A percentile compares a stretch with the other conserved stretches of the same genome.
These are phyloP conservation scores for Scolecobasidium constrictum DNA, from an alignment of 2,329 filamentous ascomycete species.

Conservation along the genomic window DNA sequence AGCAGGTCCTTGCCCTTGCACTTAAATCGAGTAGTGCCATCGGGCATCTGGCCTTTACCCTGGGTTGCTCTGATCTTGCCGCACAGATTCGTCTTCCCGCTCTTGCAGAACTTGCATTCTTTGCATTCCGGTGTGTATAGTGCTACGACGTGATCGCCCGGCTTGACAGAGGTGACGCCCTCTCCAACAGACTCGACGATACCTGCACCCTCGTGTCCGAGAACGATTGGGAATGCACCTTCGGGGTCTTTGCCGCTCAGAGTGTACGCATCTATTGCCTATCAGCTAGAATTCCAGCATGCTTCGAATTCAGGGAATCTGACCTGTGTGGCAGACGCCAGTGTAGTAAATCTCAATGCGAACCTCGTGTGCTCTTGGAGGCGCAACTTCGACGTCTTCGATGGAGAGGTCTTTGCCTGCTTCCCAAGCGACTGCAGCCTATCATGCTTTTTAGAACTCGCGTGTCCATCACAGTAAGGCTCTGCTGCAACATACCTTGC, in stretches of 20 bases:
- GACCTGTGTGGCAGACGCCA: conserved; percentile 96
- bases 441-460: conserved; percentile 13
- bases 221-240: conserved; percentile 39
- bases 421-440: conserved; percentile 95
- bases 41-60: conserved; percentile 92
- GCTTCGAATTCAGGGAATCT: conserved; percentile 4
- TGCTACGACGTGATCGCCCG: conserved; percentile 68
- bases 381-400: conserved; percentile 85
- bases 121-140: conserved; percentile 77
- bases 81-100: conserved; percentile 97
- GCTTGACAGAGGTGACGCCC: conserved; percentile 88
- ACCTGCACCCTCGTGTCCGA: conserved; percentile 31
- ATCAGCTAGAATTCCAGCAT: background rate
- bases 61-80: conserved; percentile 98
- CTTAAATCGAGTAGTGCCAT: conserved; percentile 89
- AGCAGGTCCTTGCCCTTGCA: conserved; percentile 91
- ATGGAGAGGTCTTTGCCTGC: conserved; percentile 80
- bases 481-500: conserved; percentile 87
- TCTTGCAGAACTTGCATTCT: conserved; percentile 99
- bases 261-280: conserved; percentile 47
- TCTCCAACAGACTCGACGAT: conserved; percentile 57
- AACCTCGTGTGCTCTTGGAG: conserved; percentile 86
- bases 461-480: conserved; percentile 80
- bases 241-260: conserved; percentile 81
- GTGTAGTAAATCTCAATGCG: conserved; percentile 96